A percentile compares a stretch with the other conserved stretches of the same genome.
Evolutionary conservation across 768 basidiomycete species (phyloP).

Genomic region (Tulasnella sp.): DNA sequence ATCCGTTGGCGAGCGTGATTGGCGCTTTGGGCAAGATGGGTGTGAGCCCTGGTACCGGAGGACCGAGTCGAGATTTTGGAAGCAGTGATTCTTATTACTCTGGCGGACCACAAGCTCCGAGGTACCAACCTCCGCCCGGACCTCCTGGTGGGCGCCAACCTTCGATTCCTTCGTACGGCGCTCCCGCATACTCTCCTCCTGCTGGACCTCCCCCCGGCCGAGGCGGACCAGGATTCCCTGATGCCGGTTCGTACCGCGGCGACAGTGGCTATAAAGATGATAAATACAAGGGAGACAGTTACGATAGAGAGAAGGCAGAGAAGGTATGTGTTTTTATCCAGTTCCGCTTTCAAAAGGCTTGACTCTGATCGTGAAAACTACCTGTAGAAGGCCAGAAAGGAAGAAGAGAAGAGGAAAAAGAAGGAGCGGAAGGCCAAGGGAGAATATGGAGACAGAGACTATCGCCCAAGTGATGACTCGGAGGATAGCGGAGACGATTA

Average conservation of each 20-base stretch:
- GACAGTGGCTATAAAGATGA: not conserved
- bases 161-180: not conserved
- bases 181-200: not conserved
- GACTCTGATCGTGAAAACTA: not conserved
- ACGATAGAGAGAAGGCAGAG: slow-evolving; percentile 1
- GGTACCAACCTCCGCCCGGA: not conserved
- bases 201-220: not conserved
- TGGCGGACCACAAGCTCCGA: not conserved
- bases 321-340: not conserved
- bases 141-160: not conserved
- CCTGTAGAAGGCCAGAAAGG: not conserved
- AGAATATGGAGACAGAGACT: slow-evolving; percentile 1
- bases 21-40: slow-evolving; percentile 14
- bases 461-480: slow-evolving; percentile 6
- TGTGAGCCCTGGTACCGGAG: not conserved
- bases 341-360: not conserved
- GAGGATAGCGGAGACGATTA: slow-evolving; percentile 2
- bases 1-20: slow-evolving; percentile 18
- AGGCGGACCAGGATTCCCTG: not conserved
- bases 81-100: not conserved
- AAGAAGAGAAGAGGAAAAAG: slow-evolving; percentile 3
- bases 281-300: slow-evolving; percentile 2
- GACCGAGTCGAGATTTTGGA: slow-evolving; percentile 3
- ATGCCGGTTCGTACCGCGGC: not conserved
- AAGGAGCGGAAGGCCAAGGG: not conserved